Percentiles rank a stretch among this genome's conserved stretches.
Evolutionary conservation across 495 filamentous ascomycete species (phyloP).

Genomic region (Xylaria nigripes): DNA sequence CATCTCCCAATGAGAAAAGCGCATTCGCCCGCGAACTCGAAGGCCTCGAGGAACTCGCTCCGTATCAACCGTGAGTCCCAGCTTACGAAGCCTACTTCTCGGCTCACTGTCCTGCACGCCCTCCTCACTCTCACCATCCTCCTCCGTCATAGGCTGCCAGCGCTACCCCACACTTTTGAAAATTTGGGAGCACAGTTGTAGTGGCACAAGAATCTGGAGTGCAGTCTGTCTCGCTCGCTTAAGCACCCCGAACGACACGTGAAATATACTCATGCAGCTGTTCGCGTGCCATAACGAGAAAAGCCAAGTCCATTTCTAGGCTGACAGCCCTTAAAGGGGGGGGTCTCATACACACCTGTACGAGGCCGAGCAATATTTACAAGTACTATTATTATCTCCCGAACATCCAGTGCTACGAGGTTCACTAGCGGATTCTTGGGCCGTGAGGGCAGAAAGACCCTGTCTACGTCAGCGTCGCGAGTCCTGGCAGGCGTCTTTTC

Average conservation of each 20-base stretch:
- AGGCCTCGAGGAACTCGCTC: constrained; percentile 23
- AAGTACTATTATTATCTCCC: constrained; percentile 15
- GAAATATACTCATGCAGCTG: constrained; percentile 16
- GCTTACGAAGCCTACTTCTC: constrained; percentile 4
- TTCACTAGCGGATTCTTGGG: constrained; percentile 4
- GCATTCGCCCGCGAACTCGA: constrained; percentile 18
- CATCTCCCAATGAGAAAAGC: constrained; percentile 19
- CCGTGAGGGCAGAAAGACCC: constrained; percentile 2
- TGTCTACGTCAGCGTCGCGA: too few species aligned
- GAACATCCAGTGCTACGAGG: constrained; percentile 1
- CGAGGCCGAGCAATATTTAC: background rate
- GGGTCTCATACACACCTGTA: too few species aligned
- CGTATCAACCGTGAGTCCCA: constrained; percentile 23
- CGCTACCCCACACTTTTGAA: constrained; percentile 29
- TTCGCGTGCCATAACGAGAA: constrained; percentile 24
- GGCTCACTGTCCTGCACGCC: constrained; percentile 20
- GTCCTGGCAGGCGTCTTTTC: too few species aligned
- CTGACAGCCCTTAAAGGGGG: too few species aligned
- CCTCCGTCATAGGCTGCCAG: constrained; percentile 17
- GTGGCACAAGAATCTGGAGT: constrained; percentile 29
- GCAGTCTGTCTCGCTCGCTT: constrained; percentile 28
- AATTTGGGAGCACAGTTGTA: constrained; percentile 18
- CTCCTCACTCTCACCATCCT: background rate
- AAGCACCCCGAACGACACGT: constrained; percentile 21
- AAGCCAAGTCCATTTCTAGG: too few species aligned